Base-by-base conservation (phyloP, 805 yeast species). In the Yarrowia hollandica region DNA sequence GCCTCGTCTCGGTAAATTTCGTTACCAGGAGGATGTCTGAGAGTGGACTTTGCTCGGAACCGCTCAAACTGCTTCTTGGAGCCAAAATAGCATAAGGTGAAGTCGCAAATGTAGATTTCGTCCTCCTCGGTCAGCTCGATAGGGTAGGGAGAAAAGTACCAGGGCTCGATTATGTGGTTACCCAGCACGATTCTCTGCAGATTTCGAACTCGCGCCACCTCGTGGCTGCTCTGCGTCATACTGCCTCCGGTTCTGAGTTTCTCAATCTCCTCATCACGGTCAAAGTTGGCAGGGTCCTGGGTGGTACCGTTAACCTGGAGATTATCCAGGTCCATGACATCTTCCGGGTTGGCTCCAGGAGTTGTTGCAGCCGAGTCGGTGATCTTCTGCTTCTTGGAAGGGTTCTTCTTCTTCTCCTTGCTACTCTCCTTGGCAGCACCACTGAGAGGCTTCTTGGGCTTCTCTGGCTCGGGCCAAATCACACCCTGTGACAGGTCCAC, bases 101-200 rank as follows among this genome's bases (percentile, higher is more conserved):
- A 94, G 72, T 91, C 98, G 73, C 96, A 94, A 44, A 94, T 86
- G 70, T 86, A 94, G 21, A 94, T 81, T 59, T 81, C 84, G 70
- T 92, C 98, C 64, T 86, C 94, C 66, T 94, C 98, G 0, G 97
- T 90, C 60, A 90, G 79, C 69, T 94, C 99, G 14, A 90, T 79
- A 0, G 99, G 99, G 71, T 94, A 94, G 0, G 99, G 98, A 1
- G 96, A 88, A 68, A 94, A 94, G 73, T 94, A 94, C 99, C 99
- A 94, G 1, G 99, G 99, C 71, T 94, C 99, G 57, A 94, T 90
- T 65, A 88, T 87, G 71, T 84, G 90, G 63, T 86, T 86, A 1
- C 99, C 99, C 74, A 94, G 82, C 3, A 89, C 85, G 5, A 94
- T 82, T 59, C 82, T 79, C 46, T 81, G 77, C 63, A 94, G 77